Base-by-base conservation (phyloP, 345 rosid genomes). In the Bruguiera parviflora region DNA sequence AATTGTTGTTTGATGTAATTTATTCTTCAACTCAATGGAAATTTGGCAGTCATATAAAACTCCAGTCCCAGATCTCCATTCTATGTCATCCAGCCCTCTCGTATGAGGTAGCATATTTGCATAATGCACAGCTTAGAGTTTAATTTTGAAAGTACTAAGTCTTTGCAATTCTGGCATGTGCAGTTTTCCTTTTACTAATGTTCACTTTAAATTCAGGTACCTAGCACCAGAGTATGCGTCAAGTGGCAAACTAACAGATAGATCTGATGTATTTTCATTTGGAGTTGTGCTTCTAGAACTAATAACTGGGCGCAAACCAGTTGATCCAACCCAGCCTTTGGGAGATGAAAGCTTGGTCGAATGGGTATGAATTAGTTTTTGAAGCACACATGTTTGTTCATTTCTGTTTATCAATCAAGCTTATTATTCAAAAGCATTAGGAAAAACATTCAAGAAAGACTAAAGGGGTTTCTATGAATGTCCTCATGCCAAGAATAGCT, bases 331-430 rank as follows among this genome's bases (percentile, higher is more conserved):
- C 70, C 92, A 75, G 65, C 98, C 98, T 72, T 35, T 96, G 21
- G 99, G 98, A n/a, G 97, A 96, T 71, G 98, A 89, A 75, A 92
- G 97, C 78, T 82, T 96, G 81, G 99, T 90, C 61, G 98, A 96
- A 87, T 96, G 98, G 97, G 99, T 96, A 88, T 60, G 86, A 27
- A 52, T 43, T 10, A 5, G 28, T 56, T 24, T 24, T 27, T 43
- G 49, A 43, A 3, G 11, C 29, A 15, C 24, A 15, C 10, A 24
- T 10, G 28, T 5, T 22, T 8, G 28, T 56, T 56, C 5, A 24
- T 56, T 56, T 56, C 29, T 25, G 49, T 43, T 43, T 43, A 13
- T 43, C 49, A 43, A 43, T 43, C 49, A 13, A 3, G 18, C 19
- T 43, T 43, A 43, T 22, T 56, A 18, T 10, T 24, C 59, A 56